Conservation (phyloP, 2,329 filamentous ascomycete species). For the Alternaria dauci region DNA sequence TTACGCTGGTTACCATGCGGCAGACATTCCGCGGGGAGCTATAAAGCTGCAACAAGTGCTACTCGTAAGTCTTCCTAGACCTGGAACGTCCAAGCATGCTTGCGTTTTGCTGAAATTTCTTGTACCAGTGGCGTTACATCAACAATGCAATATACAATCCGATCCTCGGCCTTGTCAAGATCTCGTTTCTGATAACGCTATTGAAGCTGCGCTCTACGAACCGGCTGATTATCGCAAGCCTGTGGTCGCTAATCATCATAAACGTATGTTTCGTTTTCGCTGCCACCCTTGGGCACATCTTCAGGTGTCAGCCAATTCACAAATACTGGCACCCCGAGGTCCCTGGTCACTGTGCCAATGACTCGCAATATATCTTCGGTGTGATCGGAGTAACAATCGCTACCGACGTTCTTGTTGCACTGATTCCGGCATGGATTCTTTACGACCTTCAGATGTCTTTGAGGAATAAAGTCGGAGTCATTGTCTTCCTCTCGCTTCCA, state of each 20-base stretch:
- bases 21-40: slow-evolving; percentile 14
- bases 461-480: slow-evolving; percentile 8
- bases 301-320: slow-evolving; percentile 14
- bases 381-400: slow-evolving; percentile 10
- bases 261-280: slow-evolving; percentile 10
- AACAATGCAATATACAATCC: slow-evolving; percentile 15
- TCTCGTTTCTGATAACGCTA: slow-evolving; percentile 20
- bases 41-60: slow-evolving; percentile 1
- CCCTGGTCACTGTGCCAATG: slow-evolving; percentile 6
- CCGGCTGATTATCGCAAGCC: slow-evolving; percentile 7
- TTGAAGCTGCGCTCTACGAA: slow-evolving; percentile 12
- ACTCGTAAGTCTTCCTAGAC: not conserved
- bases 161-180: slow-evolving; percentile 19
- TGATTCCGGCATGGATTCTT: slow-evolving; percentile 20
- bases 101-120: not conserved
- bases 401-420: slow-evolving; percentile 17
- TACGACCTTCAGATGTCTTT: slow-evolving; percentile 14
- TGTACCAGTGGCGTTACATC: slow-evolving; percentile 16
- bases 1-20: slow-evolving; percentile 3
- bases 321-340: slow-evolving; percentile 9
- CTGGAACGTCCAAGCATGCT: not conserved
- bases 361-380: slow-evolving; percentile 6
- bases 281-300: not conserved
- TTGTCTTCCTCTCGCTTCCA: slow-evolving; percentile 16
- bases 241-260: slow-evolving; percentile 13